Evolutionary conservation across 2,329 filamentous ascomycete species (phyloP), one percentile per base, ranked within the genome.

Genomic region (Arthrobotrys sinensis): DNA sequence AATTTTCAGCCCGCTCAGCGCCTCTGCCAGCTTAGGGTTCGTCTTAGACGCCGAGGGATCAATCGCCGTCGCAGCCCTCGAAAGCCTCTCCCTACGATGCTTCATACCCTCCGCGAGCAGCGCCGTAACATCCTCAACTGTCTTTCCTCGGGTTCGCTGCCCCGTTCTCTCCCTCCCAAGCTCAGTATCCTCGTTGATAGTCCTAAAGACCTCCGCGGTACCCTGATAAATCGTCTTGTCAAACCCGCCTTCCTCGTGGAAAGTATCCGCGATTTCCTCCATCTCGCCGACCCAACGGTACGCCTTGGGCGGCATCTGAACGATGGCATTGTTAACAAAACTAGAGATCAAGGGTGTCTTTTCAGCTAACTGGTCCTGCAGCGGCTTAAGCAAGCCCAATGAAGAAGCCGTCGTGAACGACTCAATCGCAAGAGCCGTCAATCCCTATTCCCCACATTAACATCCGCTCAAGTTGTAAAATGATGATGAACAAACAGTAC

Each of bases 221-320:
- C 73, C 73, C 21, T 48, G 28, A 32, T 77, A 77, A 24, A 77
- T 77, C 3, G 66, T 71, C 62, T 62, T 70, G 36, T 77, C 73
- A 64, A 77, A 77, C 21, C 73, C 73, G 19, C 90, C 91, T 0
- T 90, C 91, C 67, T 91, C 90, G 48, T 88, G 87, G 5, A 93
- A 90, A 2, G 90, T 92, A 72, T 87, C 85, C 3, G 88, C 89
- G 82, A 94, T 93, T 86, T 94, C 90, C 81, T 90, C 87, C 92
- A 94, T 93, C 85, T 94, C 92, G 38, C 87, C 86, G 0, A 93
- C 90, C 91, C 92, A 94, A 10, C 92, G 86, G 83, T 93, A 93
- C 16, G 92, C 92, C 84, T 94, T 94, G 6, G 90, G 89, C 24
- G 91, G 87, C 88, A 93, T 92, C 12, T 83, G 85, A 3, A 88